Percentiles rank a stretch among this genome's conserved stretches.
These are phyloP conservation scores for Apiospora koreana DNA, from an alignment of 2,329 filamentous ascomycete species.

Conservation along the genomic window DNA sequence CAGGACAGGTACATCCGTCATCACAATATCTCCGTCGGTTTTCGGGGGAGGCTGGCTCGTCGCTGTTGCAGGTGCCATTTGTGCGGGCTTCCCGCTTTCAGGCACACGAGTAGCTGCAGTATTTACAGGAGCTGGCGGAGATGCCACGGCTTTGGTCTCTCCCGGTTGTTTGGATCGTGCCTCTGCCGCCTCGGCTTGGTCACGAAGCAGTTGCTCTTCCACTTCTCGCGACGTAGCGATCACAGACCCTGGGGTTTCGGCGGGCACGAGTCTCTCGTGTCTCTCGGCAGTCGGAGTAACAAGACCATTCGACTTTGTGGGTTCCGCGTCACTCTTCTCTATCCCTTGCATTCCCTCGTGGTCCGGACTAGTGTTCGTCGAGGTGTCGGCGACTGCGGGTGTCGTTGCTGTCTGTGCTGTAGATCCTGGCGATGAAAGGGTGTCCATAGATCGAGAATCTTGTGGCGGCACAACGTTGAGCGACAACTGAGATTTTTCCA, in stretches of 20 bases:
- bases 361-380: conserved; percentile 74
- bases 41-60: neutral
- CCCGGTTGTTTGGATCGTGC: neutral
- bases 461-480: conserved; percentile 17
- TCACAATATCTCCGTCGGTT: neutral
- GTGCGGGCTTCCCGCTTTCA: neutral
- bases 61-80: neutral
- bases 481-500: neutral
- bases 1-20: neutral
- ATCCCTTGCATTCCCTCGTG: conserved; percentile 62
- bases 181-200: conserved; percentile 13
- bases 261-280: neutral
- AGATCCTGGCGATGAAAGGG: conserved; percentile 60
- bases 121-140: neutral
- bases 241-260: conserved; percentile 17
- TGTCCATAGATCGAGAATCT: conserved; percentile 44
- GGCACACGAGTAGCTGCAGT: neutral
- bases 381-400: conserved; percentile 66
- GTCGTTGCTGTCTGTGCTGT: conserved; percentile 75
- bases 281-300: conserved; percentile 12
- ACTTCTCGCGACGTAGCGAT: conserved; percentile 14
- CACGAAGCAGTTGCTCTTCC: conserved; percentile 16
- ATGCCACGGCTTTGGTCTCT: neutral
- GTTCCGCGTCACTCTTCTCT: conserved; percentile 42
- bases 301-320: neutral